phyloP scores from a whole-genome alignment of 306 rosid species.

The Casuarina glauca region DNA sequence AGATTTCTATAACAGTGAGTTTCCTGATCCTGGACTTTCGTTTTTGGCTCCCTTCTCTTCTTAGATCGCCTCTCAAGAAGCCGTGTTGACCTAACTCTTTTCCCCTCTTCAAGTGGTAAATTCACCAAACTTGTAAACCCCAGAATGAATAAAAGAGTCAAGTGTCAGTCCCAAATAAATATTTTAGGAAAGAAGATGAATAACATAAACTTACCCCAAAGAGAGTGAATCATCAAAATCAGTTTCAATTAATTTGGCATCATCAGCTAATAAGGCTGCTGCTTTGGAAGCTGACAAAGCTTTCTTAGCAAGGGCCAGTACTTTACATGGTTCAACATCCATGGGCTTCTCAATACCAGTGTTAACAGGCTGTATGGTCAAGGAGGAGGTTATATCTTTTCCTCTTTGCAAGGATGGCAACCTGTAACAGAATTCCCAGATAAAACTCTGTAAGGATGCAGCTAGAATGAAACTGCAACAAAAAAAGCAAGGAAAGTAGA shows the following conservation, averaged over 20 bases:
- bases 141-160: conserved; percentile 32
- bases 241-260: conserved; percentile 33
- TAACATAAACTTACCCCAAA: conserved; percentile 52
- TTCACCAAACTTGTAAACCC: conserved; percentile 40
- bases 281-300: conserved; percentile 74
- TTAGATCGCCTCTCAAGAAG: conserved; percentile 65
- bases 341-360: conserved; percentile 29
- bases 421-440: conserved; percentile 42
- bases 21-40: conserved; percentile 37
- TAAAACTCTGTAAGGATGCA: conserved; percentile 20
- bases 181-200: conserved; percentile 19
- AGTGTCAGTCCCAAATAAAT: conserved; percentile 31
- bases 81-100: conserved; percentile 63
- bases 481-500: background rate
- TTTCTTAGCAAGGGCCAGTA: conserved; percentile 63
- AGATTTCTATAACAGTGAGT: conserved; percentile 35
- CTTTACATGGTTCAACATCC: conserved; percentile 38
- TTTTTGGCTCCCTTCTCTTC: conserved; percentile 56
- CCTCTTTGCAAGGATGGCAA: conserved; percentile 45
- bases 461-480: conserved; percentile 16
- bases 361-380: conserved; percentile 22
- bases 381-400: conserved; percentile 30
- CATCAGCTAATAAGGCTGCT: conserved; percentile 59
- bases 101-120: conserved; percentile 41
- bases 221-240: conserved; percentile 42